A percentile compares a stretch with the other conserved stretches of the same genome.
phyloP scores from a whole-genome alignment of 1,284 basidiomycete species.

The Fomitopsis pinicola region DNA sequence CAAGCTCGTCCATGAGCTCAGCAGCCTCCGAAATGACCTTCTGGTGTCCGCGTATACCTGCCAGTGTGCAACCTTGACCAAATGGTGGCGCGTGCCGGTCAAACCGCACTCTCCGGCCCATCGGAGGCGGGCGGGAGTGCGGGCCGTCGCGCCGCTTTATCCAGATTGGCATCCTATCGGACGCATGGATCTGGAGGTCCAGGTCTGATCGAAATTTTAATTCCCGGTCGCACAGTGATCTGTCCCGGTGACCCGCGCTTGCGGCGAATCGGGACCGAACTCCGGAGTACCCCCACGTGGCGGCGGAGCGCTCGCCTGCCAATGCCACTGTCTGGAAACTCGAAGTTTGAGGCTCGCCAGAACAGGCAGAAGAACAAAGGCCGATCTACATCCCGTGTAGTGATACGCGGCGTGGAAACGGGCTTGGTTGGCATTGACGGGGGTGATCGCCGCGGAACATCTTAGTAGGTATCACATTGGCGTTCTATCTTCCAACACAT shows the following conservation, averaged over 20 bases:
- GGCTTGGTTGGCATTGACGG: neutral
- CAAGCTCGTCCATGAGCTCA: neutral
- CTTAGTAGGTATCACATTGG: neutral
- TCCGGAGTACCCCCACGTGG: neutral
- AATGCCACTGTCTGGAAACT: too few relatives aligned
- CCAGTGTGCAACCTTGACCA: neutral
- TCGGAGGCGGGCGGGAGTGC: neutral
- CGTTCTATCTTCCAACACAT: neutral
- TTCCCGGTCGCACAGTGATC: neutral
- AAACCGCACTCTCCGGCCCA: neutral
- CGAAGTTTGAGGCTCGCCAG: neutral
- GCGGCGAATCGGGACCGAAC: conserved; percentile 7
- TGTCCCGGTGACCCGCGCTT: conserved; percentile 5
- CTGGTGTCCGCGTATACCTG: neutral
- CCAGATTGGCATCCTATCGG: conserved; percentile 3
- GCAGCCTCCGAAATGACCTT: neutral
- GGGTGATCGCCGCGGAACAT: neutral
- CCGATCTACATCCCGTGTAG: neutral
- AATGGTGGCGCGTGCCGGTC: neutral
- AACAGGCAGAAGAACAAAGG: neutral
- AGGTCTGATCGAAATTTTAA: conserved; percentile 7
- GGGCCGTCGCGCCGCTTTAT: neutral
- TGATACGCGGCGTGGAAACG: neutral
- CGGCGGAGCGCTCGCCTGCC: neutral
- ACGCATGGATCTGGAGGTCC: conserved; percentile 4